Evolutionary conservation across 352 stramenopile species (phyloP).

Genomic region (Globisporangium cederbergense): DNA sequence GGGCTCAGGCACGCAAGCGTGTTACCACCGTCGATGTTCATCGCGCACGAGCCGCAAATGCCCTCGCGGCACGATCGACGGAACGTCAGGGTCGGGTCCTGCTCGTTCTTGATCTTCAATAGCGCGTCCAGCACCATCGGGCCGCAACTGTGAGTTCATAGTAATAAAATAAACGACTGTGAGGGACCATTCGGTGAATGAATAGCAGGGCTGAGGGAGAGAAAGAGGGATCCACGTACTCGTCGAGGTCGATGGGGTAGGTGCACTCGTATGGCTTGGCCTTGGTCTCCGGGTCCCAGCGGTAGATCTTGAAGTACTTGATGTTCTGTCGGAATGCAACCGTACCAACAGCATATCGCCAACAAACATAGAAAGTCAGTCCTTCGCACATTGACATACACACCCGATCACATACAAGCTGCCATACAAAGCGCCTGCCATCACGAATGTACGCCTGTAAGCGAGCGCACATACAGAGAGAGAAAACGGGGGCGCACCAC

Average conservation of each 20-base stretch:
- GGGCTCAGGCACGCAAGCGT: constrained; percentile 97
- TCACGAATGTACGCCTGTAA: not conserved
- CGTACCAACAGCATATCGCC: constrained; percentile 7
- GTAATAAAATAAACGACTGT: constrained; percentile 3
- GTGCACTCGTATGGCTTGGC: constrained; percentile 94
- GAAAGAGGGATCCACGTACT: constrained; percentile 61
- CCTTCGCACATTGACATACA: not conserved
- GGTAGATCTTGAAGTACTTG: constrained; percentile 99
- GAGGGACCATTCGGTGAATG: not conserved
- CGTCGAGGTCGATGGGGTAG: constrained; percentile 97
- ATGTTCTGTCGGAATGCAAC: constrained; percentile 70
- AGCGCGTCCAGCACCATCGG: constrained; percentile 99
- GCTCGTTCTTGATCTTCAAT: constrained; percentile 99
- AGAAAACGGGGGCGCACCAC: constrained; percentile 2
- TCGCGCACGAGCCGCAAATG: constrained; percentile 99
- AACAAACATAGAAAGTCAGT: not conserved
- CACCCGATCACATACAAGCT: not conserved
- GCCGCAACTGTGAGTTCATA: constrained; percentile 70
- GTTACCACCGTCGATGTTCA: constrained; percentile 99
- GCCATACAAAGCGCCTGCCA: not conserved
- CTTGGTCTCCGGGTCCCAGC: constrained; percentile 96
- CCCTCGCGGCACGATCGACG: constrained; percentile 98
- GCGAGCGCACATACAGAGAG: not conserved
- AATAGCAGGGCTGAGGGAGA: not conserved
- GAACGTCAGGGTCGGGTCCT: constrained; percentile 98